These are phyloP conservation scores for Xylaria sp. DNA, from an alignment of 2,329 filamentous ascomycete species.

Conservation along the genomic window DNA sequence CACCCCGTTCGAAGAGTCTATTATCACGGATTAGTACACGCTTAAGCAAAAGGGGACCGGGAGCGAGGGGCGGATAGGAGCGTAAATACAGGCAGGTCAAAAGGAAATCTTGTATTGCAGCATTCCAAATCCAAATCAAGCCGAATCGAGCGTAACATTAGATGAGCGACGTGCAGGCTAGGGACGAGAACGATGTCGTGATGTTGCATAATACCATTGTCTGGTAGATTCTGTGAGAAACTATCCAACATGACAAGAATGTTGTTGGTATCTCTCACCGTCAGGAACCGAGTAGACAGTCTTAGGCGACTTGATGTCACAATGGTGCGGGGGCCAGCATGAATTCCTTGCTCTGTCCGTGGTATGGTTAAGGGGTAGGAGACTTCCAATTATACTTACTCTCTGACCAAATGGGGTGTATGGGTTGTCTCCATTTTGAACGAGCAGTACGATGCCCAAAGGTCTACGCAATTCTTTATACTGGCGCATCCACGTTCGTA, in stretches of 20 bases:
- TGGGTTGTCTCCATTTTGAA: slow-evolving; percentile 99
- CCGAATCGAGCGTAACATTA: slow-evolving; percentile 39
- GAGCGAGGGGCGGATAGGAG: slow-evolving; percentile 51
- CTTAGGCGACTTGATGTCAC: slow-evolving; percentile 38
- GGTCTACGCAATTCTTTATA: slow-evolving; percentile 90
- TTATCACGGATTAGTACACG: slow-evolving; percentile 39
- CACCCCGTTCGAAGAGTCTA: slow-evolving; percentile 92
- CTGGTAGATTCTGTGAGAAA: slow-evolving; percentile 71
- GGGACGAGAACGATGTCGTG: slow-evolving; percentile 41
- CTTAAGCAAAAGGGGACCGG: slow-evolving; percentile 33
- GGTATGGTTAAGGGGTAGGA: slow-evolving; percentile 70
- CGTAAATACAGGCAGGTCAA: slow-evolving; percentile 66
- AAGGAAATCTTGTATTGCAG: slow-evolving; percentile 60
- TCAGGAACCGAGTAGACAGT: slow-evolving; percentile 50
- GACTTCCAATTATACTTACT: slow-evolving; percentile 87
- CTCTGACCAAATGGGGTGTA: slow-evolving; percentile 93
- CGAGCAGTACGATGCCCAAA: slow-evolving; percentile 96
- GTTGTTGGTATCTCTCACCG: slow-evolving; percentile 76
- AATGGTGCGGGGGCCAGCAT: slow-evolving; percentile 38
- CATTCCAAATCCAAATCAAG: slow-evolving; percentile 54
- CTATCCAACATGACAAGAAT: slow-evolving; percentile 61
- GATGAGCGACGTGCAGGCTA: slow-evolving; percentile 51
- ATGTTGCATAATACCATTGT: slow-evolving; percentile 56
- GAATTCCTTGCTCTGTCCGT: slow-evolving; percentile 46
- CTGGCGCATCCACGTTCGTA: slow-evolving; percentile 95